Evolutionary conservation across 805 yeast species (phyloP), one percentile per base, ranked within the genome.

Genomic region (Hanseniaspora jakobsenii): DNA sequence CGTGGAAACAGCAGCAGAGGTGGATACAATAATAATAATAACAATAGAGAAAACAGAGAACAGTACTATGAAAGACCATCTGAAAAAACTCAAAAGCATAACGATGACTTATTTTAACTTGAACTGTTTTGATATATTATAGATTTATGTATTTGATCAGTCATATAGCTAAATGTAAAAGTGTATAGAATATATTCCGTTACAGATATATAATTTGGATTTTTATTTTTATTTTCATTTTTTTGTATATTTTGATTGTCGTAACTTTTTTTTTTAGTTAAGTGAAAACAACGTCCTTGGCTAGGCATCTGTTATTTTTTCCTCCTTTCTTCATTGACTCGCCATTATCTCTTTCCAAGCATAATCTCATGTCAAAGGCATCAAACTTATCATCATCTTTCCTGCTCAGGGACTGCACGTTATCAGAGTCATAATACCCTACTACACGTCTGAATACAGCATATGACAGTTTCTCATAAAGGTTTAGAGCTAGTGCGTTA

Each of bases 401-500:
- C 1, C 21, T 21, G 18, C 37, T 44, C 10, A 44, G 10, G 13
- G 12, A 21, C 8, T 39, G 34, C 2, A 65, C 65, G 48, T 70
- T 71, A 2, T 61, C 57, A n/a, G 74, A 72, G 47, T 66, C 66
- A 2, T 91, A 91, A 57, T 91, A 91, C 0, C 89, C 89, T 10
- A 85, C 75, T 4, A 91, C 97, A 42, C 98, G 63, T 60, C 98
- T 64, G 57, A 70, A 91, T 0, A 86, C 83, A 8, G 77, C 68
- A 56, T 87, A 91, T 0, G 95, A 97, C 45, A 91, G 60, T 52
- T 81, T 80, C 56, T 84, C 89, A 59, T 91, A 91, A 55, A 91
- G 63, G 39, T 74, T 77, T 1, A 85, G 73, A 0, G 95, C 98
- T 45, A 86, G 64, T 4, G 60, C 58, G 57, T 91, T 91, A 31